Percentiles rank a stretch among this genome's conserved stretches.
phyloP scores from a whole-genome alignment of 208 protist genomes.

The Balamuthia mandrillaris region DNA sequence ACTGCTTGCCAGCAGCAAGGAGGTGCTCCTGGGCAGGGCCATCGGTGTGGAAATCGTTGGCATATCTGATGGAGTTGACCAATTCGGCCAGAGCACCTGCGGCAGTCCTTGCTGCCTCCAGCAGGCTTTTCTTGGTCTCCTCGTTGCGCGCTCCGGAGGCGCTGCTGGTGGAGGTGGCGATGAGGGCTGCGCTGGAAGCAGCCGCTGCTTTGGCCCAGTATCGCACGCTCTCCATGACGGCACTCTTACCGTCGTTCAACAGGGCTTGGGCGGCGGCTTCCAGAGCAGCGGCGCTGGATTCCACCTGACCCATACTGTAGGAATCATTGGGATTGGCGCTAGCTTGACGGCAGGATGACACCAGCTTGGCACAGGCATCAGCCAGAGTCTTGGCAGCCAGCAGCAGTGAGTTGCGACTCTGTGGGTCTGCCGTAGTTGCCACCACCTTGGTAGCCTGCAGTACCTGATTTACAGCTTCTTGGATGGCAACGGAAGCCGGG shows the following conservation, averaged over 20 bases:
- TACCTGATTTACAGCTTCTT: background rate
- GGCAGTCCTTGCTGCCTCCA: background rate
- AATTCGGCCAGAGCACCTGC: no score
- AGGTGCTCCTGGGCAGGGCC: no score
- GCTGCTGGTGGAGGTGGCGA: background rate
- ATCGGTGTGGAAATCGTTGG: no score
- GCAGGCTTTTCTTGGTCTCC: background rate
- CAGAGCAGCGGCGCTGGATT: background rate
- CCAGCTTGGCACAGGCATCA: background rate
- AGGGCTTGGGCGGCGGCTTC: conserved; percentile 10
- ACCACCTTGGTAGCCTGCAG: background rate
- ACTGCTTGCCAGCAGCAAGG: no score
- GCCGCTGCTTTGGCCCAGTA: conserved; percentile 20
- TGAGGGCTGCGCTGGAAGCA: background rate
- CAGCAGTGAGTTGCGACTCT: background rate
- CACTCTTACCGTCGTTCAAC: background rate
- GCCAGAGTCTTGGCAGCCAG: background rate
- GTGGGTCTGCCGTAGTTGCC: background rate
- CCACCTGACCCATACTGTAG: conserved; percentile 3
- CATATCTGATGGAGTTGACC: no score
- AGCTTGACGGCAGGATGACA: background rate
- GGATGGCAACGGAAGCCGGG: background rate
- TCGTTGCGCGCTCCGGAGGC: background rate
- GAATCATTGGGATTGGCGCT: background rate
- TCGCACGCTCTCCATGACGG: background rate